These are phyloP conservation scores for Erodium maritimum DNA, from an alignment of 345 rosid genomes.

Conservation along the genomic window DNA sequence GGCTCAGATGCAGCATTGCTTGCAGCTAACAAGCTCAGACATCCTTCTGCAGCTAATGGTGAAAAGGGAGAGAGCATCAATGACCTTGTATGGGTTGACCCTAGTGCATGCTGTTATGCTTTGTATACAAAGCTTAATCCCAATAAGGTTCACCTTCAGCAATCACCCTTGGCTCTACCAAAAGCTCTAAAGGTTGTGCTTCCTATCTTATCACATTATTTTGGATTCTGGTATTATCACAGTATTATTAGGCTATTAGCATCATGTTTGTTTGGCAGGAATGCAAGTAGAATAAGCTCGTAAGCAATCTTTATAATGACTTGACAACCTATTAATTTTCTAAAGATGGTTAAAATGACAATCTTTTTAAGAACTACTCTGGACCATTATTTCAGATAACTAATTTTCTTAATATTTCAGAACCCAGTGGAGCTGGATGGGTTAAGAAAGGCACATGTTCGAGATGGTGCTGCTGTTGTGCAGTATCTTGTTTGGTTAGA, in stretches of 20 bases:
- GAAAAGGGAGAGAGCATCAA: conserved; percentile 19
- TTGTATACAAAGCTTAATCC: conserved; percentile 67
- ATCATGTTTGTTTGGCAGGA: no score
- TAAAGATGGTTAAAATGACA: no score
- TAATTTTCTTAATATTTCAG: conserved; percentile 19
- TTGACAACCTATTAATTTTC: no score
- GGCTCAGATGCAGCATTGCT: conserved; percentile 57
- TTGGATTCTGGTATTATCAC: no score
- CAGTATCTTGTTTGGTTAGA: conserved; percentile 92
- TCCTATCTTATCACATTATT: background rate
- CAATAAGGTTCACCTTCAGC: conserved; percentile 54
- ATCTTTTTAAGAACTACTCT: no score
- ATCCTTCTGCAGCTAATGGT: conserved; percentile 7
- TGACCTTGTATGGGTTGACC: conserved; percentile 67
- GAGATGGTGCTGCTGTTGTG: conserved; percentile 98
- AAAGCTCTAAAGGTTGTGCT: conserved; percentile 80
- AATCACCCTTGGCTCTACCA: conserved; percentile 82
- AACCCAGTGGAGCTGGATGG: conserved; percentile 88
- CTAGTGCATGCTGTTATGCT: conserved; percentile 80
- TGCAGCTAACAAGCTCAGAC: conserved; percentile 42
- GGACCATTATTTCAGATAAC: conserved; percentile 5
- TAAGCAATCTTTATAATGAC: no score
- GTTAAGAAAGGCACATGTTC: conserved; percentile 70
- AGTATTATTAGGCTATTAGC: no score
- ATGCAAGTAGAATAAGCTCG: no score